Evolutionary conservation across 768 basidiomycete species (phyloP).

Genomic region (Mycena olivaceomarginata): DNA sequence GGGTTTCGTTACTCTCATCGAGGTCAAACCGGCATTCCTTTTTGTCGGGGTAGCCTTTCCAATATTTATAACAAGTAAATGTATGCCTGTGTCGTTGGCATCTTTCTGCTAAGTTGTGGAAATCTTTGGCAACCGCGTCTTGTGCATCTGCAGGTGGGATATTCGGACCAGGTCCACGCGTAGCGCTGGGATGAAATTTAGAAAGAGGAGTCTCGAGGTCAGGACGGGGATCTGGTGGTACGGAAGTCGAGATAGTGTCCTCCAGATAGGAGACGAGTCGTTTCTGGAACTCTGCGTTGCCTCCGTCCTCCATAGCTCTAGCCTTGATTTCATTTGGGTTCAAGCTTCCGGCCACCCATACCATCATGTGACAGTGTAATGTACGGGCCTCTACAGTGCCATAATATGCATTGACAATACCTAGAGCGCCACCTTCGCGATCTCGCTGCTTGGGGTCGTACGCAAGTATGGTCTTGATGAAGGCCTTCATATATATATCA

Average conservation of each 20-base stretch:
- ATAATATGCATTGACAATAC: conserved; percentile 23
- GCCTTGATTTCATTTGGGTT: conserved; percentile 24
- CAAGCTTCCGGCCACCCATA: conserved; percentile 11
- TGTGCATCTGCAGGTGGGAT: neutral
- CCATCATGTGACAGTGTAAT: conserved; percentile 19
- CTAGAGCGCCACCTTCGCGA: neutral
- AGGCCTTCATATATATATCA: conserved; percentile 28
- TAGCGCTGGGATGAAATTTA: neutral
- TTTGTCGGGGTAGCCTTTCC: conserved; percentile 5
- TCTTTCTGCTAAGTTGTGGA: neutral
- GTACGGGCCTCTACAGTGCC: conserved; percentile 22
- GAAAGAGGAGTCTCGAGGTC: neutral
- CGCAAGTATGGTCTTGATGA: conserved; percentile 1
- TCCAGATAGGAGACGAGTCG: neutral
- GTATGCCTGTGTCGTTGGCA: conserved; percentile 2
- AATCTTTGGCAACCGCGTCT: neutral
- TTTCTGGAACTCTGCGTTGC: neutral
- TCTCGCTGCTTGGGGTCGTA: conserved; percentile 4
- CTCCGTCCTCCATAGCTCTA: neutral
- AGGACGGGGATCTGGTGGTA: neutral
- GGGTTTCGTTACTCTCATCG: neutral
- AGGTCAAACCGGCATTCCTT: conserved; percentile 14
- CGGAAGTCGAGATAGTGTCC: neutral
- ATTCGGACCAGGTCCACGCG: neutral
- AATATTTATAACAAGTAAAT: conserved; percentile 17